These are phyloP conservation scores for Scutellaria minor DNA, from an alignment of 257 asterid species.

Conservation along the genomic window DNA sequence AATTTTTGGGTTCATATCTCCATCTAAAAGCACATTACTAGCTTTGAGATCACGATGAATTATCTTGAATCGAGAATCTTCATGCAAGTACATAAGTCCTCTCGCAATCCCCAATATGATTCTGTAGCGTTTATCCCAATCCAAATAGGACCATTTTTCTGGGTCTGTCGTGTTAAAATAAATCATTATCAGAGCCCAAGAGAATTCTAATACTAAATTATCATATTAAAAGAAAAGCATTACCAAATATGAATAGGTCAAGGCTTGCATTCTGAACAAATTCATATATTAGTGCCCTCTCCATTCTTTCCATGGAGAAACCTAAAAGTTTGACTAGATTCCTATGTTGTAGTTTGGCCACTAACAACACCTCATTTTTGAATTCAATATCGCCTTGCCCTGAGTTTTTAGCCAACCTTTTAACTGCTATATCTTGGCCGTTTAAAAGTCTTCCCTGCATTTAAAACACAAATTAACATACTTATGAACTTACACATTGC, in stretches of 20 bases:
- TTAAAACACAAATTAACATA: too few relatives aligned
- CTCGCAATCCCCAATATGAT: constrained; percentile 50
- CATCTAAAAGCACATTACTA: constrained; percentile 52
- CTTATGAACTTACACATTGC: too few relatives aligned
- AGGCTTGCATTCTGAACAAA: constrained; percentile 44
- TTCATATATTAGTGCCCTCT: constrained; percentile 43
- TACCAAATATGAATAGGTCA: constrained; percentile 46
- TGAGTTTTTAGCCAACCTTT: constrained; percentile 39
- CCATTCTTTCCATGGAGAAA: constrained; percentile 37
- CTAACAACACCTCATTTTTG: constrained; percentile 41
- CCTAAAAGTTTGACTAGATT: constrained; percentile 44
- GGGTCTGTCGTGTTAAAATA: constrained; percentile 10
- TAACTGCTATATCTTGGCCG: constrained; percentile 45
- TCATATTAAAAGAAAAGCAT: background rate
- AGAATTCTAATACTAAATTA: background rate
- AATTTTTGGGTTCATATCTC: constrained; percentile 54
- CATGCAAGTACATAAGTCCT: constrained; percentile 57
- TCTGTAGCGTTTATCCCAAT: constrained; percentile 51
- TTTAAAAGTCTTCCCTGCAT: constrained; percentile 42
- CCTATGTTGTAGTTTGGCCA: constrained; percentile 46
- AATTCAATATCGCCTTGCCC: constrained; percentile 49
- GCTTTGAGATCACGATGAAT: constrained; percentile 58
- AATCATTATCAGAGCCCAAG: background rate
- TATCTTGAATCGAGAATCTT: constrained; percentile 51
- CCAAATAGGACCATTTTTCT: constrained; percentile 18